Evolutionary conservation across 164 flowering plant genomes (phyloP).

Genomic region (Vitis riparia): DNA sequence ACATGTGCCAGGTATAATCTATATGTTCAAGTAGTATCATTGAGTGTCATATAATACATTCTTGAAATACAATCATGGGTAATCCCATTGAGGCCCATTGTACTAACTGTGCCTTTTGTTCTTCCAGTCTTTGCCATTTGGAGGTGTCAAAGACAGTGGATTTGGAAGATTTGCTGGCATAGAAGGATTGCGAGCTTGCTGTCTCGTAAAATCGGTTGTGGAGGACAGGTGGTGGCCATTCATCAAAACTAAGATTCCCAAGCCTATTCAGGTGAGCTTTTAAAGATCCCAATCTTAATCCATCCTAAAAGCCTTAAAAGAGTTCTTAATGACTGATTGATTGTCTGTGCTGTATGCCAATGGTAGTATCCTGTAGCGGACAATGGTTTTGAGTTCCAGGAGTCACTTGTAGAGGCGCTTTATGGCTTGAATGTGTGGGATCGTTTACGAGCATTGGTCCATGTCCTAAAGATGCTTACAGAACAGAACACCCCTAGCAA

Average conservation of each 20-base stretch:
- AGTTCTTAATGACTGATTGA: no score
- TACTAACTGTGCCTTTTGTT: constrained; percentile 4
- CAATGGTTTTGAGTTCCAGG: constrained; percentile 83
- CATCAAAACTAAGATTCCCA: constrained; percentile 87
- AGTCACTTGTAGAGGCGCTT: constrained; percentile 80
- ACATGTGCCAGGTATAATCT: constrained; percentile 89
- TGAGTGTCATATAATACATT: no score
- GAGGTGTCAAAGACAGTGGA: constrained; percentile 94
- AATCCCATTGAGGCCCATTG: neutral
- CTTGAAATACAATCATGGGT: no score
- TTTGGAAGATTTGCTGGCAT: constrained; percentile 97
- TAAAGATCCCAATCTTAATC: neutral
- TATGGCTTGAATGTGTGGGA: constrained; percentile 88
- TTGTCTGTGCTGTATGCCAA: neutral
- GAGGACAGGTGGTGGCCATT: constrained; percentile 97
- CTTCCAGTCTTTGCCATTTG: constrained; percentile 92
- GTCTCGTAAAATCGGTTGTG: constrained; percentile 89
- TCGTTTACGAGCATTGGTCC: constrained; percentile 66
- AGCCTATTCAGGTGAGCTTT: constrained; percentile 77
- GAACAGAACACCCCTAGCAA: constrained; percentile 48
- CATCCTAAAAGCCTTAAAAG: neutral
- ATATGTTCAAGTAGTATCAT: no score
- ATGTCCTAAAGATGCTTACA: constrained; percentile 63
- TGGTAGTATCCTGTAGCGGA: constrained; percentile 84
- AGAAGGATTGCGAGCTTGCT: constrained; percentile 94